Conservation (phyloP, 768 basidiomycete species). For the Lactarius tabidus region DNA sequence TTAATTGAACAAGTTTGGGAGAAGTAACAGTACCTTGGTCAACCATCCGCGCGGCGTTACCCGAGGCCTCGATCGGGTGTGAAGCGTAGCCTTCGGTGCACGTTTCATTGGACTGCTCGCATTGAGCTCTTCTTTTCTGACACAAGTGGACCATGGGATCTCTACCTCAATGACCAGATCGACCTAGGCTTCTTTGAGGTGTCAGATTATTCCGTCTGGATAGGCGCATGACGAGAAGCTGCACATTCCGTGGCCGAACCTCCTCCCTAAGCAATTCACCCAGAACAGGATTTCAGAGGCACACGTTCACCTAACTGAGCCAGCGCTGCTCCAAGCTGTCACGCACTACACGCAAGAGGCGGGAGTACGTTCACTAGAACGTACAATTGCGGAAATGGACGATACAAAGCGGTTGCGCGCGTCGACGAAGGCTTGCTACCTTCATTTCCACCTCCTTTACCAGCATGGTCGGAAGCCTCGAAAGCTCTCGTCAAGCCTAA, state of each 20-base stretch:
- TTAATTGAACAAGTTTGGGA: not conserved
- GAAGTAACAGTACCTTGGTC: slow-evolving; percentile 66
- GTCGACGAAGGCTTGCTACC: slow-evolving; percentile 38
- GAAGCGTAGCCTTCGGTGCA: slow-evolving; percentile 79
- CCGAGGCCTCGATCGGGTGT: slow-evolving; percentile 96
- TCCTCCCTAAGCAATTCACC: slow-evolving; percentile 81
- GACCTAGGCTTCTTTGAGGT: slow-evolving; percentile 86
- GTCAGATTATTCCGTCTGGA: slow-evolving; percentile 82
- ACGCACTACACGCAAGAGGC: slow-evolving; percentile 87
- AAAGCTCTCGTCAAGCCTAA: not conserved
- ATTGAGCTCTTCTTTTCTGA: not conserved
- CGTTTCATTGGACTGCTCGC: slow-evolving; percentile 26
- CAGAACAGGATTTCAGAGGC: slow-evolving; percentile 68
- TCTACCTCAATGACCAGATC: slow-evolving; percentile 86
- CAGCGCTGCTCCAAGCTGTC: slow-evolving; percentile 65
- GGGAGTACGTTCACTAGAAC: slow-evolving; percentile 86
- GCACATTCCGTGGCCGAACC: slow-evolving; percentile 80
- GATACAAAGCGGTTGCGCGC: slow-evolving; percentile 83
- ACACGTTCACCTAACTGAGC: slow-evolving; percentile 63
- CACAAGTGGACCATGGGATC: slow-evolving; percentile 51
- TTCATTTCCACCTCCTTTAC: slow-evolving; percentile 14
- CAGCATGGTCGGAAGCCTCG: not conserved
- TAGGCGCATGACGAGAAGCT: slow-evolving; percentile 91
- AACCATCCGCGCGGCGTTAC: slow-evolving; percentile 84
- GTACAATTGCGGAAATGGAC: slow-evolving; percentile 81